Conservation (phyloP, 805 yeast species). For the Cyberlindnera saturnus region DNA sequence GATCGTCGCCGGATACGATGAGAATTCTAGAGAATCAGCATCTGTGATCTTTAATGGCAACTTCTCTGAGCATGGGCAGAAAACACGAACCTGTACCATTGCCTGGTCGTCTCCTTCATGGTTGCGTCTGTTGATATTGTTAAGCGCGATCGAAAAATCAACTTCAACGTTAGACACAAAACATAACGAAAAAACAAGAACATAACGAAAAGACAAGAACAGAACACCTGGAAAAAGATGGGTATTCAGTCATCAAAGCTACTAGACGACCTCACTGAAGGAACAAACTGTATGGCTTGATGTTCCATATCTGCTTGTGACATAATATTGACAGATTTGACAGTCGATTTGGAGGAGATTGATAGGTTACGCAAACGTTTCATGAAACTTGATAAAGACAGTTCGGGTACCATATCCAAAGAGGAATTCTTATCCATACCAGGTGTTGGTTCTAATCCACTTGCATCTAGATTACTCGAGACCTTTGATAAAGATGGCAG, state of each 20-base stretch:
- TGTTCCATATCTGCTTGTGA: background rate
- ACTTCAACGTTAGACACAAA: background rate
- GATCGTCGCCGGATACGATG: constrained; percentile 21
- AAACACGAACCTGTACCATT: constrained; percentile 3
- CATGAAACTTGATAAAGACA: constrained; percentile 91
- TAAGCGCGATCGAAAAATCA: background rate
- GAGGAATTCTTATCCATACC: constrained; percentile 90
- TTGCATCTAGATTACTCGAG: constrained; percentile 85
- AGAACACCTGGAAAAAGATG: constrained; percentile 23
- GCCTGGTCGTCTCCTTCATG: background rate
- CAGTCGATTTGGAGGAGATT: constrained; percentile 82
- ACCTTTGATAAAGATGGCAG: constrained; percentile 90
- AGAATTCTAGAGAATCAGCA: constrained; percentile 5
- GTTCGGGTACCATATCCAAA: constrained; percentile 86
- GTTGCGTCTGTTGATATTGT: background rate
- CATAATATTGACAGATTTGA: constrained; percentile 1
- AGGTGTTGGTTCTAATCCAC: constrained; percentile 84
- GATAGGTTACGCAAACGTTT: constrained; percentile 87
- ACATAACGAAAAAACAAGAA: background rate
- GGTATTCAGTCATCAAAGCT: constrained; percentile 56
- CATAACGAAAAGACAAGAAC: background rate
- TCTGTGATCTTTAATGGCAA: constrained; percentile 7
- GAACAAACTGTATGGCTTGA: constrained; percentile 56
- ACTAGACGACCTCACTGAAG: constrained; percentile 69
- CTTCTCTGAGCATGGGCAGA: constrained; percentile 24